Conservation (phyloP, 2,329 filamentous ascomycete species). For the Pseudogymnoascus verrucosus region DNA sequence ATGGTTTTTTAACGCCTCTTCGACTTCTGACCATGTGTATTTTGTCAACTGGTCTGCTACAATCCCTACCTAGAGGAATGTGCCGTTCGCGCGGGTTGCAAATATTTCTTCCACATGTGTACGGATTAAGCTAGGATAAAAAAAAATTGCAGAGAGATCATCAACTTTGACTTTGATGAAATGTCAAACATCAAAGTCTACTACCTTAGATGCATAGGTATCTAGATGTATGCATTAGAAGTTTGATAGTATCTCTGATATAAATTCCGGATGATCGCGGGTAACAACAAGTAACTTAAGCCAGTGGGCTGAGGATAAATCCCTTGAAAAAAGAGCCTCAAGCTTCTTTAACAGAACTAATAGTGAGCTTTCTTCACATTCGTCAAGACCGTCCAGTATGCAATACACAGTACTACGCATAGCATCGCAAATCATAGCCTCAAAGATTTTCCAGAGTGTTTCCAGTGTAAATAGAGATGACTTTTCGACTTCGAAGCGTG, state of each 20-base stretch:
- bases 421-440: constrained; percentile 19
- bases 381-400: constrained; percentile 20
- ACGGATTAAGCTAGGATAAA: constrained; percentile 15
- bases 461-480: constrained; percentile 13
- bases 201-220: constrained; percentile 18
- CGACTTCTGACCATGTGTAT: constrained; percentile 13
- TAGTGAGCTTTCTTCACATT: constrained; percentile 16
- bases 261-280: constrained; percentile 18
- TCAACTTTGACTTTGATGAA: constrained; percentile 22
- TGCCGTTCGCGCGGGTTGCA: constrained; percentile 23
- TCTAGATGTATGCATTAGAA: constrained; percentile 22
- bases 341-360: constrained; percentile 14
- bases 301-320: not conserved
- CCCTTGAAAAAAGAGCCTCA: constrained; percentile 7
- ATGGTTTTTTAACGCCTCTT: constrained; percentile 17
- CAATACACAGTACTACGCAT: constrained; percentile 17
- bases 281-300: constrained; percentile 22
- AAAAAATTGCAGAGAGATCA: constrained; percentile 11
- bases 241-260: constrained; percentile 6
- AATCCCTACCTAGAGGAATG: constrained; percentile 28
- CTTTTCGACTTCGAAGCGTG: constrained; percentile 10
- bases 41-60: constrained; percentile 14
- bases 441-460: constrained; percentile 22
- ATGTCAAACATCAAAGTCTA: constrained; percentile 20
- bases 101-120: constrained; percentile 17